Evolutionary conservation across 2,329 filamentous ascomycete genomes (phyloP), one percentile per base, ranked within the genome.

Genomic region (Cladosporium austrohemisphaericum): DNA sequence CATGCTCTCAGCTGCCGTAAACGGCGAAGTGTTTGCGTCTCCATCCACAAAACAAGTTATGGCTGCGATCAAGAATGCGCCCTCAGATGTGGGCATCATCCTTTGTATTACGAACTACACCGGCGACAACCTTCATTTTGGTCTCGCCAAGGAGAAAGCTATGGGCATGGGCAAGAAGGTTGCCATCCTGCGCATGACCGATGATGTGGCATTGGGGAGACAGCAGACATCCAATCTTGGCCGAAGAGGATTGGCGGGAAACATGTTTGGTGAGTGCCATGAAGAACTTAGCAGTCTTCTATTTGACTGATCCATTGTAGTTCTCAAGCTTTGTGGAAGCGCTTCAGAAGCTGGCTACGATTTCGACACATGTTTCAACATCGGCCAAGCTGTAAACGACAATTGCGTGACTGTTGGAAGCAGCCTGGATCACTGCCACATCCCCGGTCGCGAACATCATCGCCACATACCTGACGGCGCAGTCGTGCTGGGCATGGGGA

Each of bases 351-450:
- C 68, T 18, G 68, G 65, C 8, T 73, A 71, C 60, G 60, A 65
- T 3, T 75, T 75, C 45, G 72, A 75, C 40, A 63, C 66, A 51
- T 72, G 69, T 50, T 61, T 72, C 50, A 65, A 69, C 52, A 70
- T 76, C 50, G 73, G 72, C 10, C 63, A 70, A 28, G 55, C 71
- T 9, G 71, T 71, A 4, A 73, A 73, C 54, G 65, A 59, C 14
- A 67, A 74, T 33, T 61, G 76, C 18, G 74, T 76, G 4, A 76
- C 74, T 3, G 75, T 78, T 45, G 76, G 74, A 1, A 72, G 74
- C 10, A 73, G 71, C 41, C 55, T 78, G 13, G 74, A 78, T 56
- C 74, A 77, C 57, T 78, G 75, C 56, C 74, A 77, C 54, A 75
- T 78, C 2, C 75, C 75, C 3, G 75, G 75, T 9, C 57, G 74